phyloP scores from a whole-genome alignment of 441 rosid species.

The Populus tomentosa region DNA sequence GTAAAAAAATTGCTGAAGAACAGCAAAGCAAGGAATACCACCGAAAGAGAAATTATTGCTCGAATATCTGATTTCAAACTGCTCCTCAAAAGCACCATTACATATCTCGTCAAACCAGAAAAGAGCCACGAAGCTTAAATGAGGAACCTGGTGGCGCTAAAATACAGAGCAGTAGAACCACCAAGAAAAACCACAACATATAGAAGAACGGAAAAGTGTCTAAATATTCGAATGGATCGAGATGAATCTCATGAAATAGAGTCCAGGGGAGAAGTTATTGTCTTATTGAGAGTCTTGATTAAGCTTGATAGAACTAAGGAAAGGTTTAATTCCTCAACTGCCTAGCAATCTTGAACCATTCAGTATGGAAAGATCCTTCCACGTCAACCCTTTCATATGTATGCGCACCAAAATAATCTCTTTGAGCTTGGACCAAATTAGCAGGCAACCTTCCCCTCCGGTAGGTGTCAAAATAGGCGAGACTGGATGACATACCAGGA shows the following conservation, averaged over 20 bases:
- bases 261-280: constrained; percentile 22
- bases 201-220: neutral
- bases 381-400: constrained; percentile 83
- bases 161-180: constrained; percentile 1
- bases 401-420: constrained; percentile 93
- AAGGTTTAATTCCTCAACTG: constrained; percentile 43
- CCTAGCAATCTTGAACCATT: constrained; percentile 90
- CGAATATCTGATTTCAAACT: too few relatives aligned
- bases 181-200: constrained; percentile 12
- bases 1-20: too few relatives aligned
- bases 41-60: too few relatives aligned
- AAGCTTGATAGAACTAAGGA: neutral
- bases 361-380: constrained; percentile 88
- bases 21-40: too few relatives aligned
- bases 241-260: constrained; percentile 9
- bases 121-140: neutral
- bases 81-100: too few relatives aligned
- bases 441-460: constrained; percentile 79
- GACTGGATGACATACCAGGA: constrained; percentile 91
- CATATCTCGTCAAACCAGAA: neutral
- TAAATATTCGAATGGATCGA: constrained; percentile 1
- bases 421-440: constrained; percentile 87
- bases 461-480: constrained; percentile 88
- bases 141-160: too few relatives aligned
- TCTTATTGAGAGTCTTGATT: constrained; percentile 19